phyloP scores from a whole-genome alignment of 208 protist species.

The Vickermania spadyakhi region DNA sequence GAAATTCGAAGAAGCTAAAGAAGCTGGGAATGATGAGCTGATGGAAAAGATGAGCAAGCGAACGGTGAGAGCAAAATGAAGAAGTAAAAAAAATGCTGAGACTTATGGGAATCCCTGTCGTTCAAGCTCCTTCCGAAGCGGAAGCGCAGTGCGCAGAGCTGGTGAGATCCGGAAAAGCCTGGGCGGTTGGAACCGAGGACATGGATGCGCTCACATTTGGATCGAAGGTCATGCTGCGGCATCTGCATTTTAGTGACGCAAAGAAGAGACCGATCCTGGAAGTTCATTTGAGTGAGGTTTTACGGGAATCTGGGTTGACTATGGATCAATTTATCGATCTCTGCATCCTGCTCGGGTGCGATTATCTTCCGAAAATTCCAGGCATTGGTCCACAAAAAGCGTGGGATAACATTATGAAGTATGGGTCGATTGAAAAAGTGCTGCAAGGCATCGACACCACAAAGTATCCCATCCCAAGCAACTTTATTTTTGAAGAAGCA shows the following conservation, averaged over 20 bases:
- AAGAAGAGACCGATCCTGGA: slow-evolving; percentile 95
- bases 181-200: slow-evolving; percentile 98
- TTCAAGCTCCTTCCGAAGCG: slow-evolving; percentile 96
- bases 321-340: slow-evolving; percentile 98
- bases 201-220: slow-evolving; percentile 99
- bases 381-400: slow-evolving; percentile 97
- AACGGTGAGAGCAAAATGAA: slow-evolving; percentile 96
- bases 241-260: slow-evolving; percentile 94
- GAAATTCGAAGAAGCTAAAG: slow-evolving; percentile 85
- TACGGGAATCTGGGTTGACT: slow-evolving; percentile 75
- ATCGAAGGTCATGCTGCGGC: slow-evolving; percentile 91
- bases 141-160: slow-evolving; percentile 99
- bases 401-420: slow-evolving; percentile 92
- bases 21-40: slow-evolving; percentile 81
- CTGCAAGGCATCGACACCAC: slow-evolving; percentile 87
- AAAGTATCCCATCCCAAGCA: slow-evolving; percentile 74
- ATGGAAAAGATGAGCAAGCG: slow-evolving; percentile 95
- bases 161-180: slow-evolving; percentile 91
- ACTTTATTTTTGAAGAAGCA: slow-evolving; percentile 88
- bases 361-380: slow-evolving; percentile 97
- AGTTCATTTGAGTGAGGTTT: slow-evolving; percentile 86
- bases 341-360: slow-evolving; percentile 99
- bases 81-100: slow-evolving; percentile 97
- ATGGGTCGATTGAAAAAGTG: slow-evolving; percentile 94
- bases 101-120: slow-evolving; percentile 98